Evolutionary conservation across 2,329 filamentous ascomycete genomes (phyloP).

Genomic region (Cladosporium austrohemisphaericum): DNA sequence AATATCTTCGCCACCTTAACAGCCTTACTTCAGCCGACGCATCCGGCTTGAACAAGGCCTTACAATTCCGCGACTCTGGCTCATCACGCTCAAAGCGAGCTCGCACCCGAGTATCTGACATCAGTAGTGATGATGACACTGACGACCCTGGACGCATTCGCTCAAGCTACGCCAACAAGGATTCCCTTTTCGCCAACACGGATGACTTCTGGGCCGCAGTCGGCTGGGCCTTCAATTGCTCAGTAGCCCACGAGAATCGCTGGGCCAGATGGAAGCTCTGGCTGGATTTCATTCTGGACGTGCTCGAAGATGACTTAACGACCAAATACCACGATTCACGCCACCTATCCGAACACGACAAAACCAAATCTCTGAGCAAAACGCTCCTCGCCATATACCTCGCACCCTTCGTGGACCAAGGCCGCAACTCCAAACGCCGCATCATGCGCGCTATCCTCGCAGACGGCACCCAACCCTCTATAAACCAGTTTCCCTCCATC

Average conservation of each 20-base stretch:
- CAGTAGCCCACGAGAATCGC: conserved; percentile 63
- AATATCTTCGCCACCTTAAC: conserved; percentile 66
- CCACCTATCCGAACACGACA: neutral
- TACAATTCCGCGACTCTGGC: conserved; percentile 54
- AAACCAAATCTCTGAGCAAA: conserved; percentile 38
- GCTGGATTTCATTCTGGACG: conserved; percentile 74
- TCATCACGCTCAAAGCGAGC: conserved; percentile 20
- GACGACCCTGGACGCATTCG: conserved; percentile 51
- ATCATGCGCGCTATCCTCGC: conserved; percentile 66
- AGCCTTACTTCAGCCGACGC: conserved; percentile 65
- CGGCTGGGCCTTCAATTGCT: conserved; percentile 93
- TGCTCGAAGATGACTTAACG: conserved; percentile 56
- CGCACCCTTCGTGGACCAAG: conserved; percentile 38
- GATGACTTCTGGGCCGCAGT: conserved; percentile 85
- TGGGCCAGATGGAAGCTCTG: conserved; percentile 81
- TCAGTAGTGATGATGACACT: conserved; percentile 33
- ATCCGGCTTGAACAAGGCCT: conserved; percentile 66
- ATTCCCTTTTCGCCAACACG: conserved; percentile 69
- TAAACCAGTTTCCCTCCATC: conserved; percentile 60
- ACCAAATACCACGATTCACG: conserved; percentile 20
- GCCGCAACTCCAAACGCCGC: conserved; percentile 43
- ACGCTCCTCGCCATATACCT: conserved; percentile 63
- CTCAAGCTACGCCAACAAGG: conserved; percentile 58
- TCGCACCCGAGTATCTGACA: conserved; percentile 22
- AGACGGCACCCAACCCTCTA: conserved; percentile 53